Base-by-base conservation (phyloP, 2,329 filamentous ascomycete genomes). In the Grosmannia huntii region DNA sequence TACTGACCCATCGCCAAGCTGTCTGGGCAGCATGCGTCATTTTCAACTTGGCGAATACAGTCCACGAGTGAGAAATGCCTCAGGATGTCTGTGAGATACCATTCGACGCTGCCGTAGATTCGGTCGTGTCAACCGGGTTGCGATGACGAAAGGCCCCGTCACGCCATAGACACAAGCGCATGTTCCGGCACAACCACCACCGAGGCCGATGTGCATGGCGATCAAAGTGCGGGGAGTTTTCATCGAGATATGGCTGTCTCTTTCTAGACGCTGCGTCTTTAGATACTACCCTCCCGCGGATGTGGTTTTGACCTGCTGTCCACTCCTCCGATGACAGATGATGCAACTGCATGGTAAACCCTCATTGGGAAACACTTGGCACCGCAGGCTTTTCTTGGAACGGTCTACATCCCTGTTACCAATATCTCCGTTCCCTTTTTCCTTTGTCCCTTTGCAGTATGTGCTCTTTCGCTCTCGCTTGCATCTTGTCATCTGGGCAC, bases 111-210 rank as follows among this genome's bases (percentile, higher is more conserved):
- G 41, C 19, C 5, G 2, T 44, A 19, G 41, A 44, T n/a, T 9
- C 23, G 12, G 55, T 60, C 46, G 55, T 55, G 55, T 56, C 55
- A 60, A n/a, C n/a, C n/a, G 55, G 23, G 33, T 25, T 46, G 33
- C 51, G 58, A 60, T 60, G 44, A 57, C 58, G 58, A 60, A 51
- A 55, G 19, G 1, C 5, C 12, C 12, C 51, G 50, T 57, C 58
- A 60, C 58, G 58, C 55, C 50, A 60, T 57, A 55, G 36, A 54
- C 54, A 54, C 50, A 49, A 57, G 19, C 36, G 16, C 19, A 9
- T 44, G 41, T 44, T 3, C 11, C 16, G 19, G 41, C 36, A 7
- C 14, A 53, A 36, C 12, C 12, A 36, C 28, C 23, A 23, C 27
- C 25, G 19, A 28, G 19, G 49, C 27, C 11, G 25, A 49, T 11